These are phyloP conservation scores for Dichomitus squalens DNA, from an alignment of 1,284 basidiomycete species.

Conservation along the genomic window DNA sequence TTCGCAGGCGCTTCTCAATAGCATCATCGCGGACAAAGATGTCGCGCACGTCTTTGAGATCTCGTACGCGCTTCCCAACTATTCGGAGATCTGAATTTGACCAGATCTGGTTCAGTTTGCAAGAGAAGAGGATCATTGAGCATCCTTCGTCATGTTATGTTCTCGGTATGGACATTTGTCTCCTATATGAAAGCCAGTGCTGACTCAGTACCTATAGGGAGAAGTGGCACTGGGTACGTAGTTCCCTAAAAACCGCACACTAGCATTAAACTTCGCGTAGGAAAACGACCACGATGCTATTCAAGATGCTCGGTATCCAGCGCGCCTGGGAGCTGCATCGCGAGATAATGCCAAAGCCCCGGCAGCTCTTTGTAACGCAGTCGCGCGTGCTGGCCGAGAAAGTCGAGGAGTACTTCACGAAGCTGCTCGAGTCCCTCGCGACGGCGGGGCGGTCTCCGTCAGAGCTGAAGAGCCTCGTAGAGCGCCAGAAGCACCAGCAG, in stretches of 20 bases:
- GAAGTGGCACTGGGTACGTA: constrained; percentile 73
- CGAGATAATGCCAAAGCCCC: constrained; percentile 37
- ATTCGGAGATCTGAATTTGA: neutral
- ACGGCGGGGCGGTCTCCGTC: constrained; percentile 41
- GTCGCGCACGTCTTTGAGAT: constrained; percentile 56
- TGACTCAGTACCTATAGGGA: constrained; percentile 15
- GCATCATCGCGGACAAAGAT: constrained; percentile 49
- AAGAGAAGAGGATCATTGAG: constrained; percentile 65
- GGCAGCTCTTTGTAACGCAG: constrained; percentile 76
- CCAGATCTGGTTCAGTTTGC: constrained; percentile 39
- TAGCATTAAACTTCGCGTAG: constrained; percentile 35
- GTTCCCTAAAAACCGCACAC: neutral
- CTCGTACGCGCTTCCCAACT: constrained; percentile 42
- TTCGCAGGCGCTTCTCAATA: constrained; percentile 27
- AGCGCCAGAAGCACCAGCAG: neutral
- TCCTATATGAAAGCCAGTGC: neutral
- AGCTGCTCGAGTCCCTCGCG: constrained; percentile 50
- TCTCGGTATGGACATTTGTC: constrained; percentile 41
- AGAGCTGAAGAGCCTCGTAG: constrained; percentile 36
- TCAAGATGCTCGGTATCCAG: constrained; percentile 72
- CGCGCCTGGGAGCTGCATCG: constrained; percentile 44
- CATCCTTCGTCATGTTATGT: constrained; percentile 66
- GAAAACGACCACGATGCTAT: constrained; percentile 76
- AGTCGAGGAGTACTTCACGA: constrained; percentile 66
- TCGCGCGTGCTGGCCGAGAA: constrained; percentile 64